Evolutionary conservation across 768 basidiomycete genomes (phyloP).

Genomic region (Aureoboletus auriporus): DNA sequence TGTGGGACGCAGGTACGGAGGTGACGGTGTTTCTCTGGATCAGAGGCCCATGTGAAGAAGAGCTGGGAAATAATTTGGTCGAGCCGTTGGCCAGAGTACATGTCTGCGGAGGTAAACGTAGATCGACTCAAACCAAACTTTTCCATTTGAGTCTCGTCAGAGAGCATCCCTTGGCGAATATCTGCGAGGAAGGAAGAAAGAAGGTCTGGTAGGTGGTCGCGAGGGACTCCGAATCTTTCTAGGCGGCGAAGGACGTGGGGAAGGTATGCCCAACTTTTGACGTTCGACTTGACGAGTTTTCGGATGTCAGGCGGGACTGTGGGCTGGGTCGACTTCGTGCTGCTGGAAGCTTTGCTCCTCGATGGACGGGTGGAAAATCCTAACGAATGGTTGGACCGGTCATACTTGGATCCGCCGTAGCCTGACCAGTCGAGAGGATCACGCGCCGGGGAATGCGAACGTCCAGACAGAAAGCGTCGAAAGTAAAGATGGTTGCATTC

Average conservation of each 20-base stretch:
- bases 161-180: slow-evolving; percentile 33
- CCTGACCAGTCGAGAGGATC: slow-evolving; percentile 6
- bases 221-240: slow-evolving; percentile 45
- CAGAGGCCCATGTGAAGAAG: slow-evolving; percentile 54
- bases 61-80: slow-evolving; percentile 50
- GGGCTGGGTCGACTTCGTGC: slow-evolving; percentile 1
- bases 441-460: neutral
- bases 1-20: slow-evolving; percentile 27
- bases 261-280: slow-evolving; percentile 36
- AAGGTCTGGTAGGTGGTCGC: slow-evolving; percentile 34
- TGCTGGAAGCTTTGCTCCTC: neutral
- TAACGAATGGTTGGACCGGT: neutral
- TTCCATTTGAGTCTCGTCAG: slow-evolving; percentile 9
- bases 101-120: slow-evolving; percentile 29
- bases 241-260: slow-evolving; percentile 38
- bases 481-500: slow-evolving; percentile 17
- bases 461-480: slow-evolving; percentile 14
- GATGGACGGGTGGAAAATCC: neutral
- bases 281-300: slow-evolving; percentile 34
- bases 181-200: slow-evolving; percentile 40
- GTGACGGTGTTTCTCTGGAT: slow-evolving; percentile 24
- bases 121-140: slow-evolving; percentile 45
- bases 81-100: slow-evolving; percentile 23
- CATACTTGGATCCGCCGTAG: neutral
- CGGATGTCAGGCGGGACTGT: slow-evolving; percentile 9